Evolutionary conservation across 2,329 filamentous ascomycete genomes (phyloP).

Genomic region (Pseudopithomyces chartarum): DNA sequence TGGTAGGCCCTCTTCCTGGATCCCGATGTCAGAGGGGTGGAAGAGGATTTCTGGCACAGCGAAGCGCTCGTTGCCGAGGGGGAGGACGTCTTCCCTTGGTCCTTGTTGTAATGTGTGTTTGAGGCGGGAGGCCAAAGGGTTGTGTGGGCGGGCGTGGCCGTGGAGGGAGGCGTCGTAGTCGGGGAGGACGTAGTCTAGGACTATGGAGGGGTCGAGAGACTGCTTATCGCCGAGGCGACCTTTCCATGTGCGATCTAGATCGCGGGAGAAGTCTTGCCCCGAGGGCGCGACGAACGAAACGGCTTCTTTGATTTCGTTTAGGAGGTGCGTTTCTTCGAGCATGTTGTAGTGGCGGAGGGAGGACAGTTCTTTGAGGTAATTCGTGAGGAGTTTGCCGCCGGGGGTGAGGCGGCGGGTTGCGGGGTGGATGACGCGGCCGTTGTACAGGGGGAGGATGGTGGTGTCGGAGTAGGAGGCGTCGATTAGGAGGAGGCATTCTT

Average conservation of each 20-base stretch:
- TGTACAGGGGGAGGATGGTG: conserved; percentile 83
- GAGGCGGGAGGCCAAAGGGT: conserved; percentile 65
- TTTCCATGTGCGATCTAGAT: conserved; percentile 86
- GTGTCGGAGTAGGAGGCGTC: conserved; percentile 95
- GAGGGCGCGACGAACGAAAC: conserved; percentile 82
- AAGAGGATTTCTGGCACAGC: conserved; percentile 89
- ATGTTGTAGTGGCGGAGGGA: conserved; percentile 94
- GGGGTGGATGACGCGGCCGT: conserved; percentile 77
- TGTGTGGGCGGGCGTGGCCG: conserved; percentile 78
- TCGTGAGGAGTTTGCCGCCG: conserved; percentile 91
- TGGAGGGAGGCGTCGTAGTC: conserved; percentile 70
- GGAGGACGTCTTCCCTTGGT: conserved; percentile 76
- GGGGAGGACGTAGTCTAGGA: conserved; percentile 90
- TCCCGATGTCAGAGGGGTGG: conserved; percentile 80
- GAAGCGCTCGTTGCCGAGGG: conserved; percentile 91
- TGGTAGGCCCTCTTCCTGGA: conserved; percentile 80
- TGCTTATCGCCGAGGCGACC: conserved; percentile 60
- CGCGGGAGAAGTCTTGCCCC: conserved; percentile 62
- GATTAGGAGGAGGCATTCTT: conserved; percentile 83
- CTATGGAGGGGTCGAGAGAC: conserved; percentile 61
- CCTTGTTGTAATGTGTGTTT: conserved; percentile 56
- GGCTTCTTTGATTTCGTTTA: conserved; percentile 94
- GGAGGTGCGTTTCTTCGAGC: conserved; percentile 89
- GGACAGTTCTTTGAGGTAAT: conserved; percentile 86
- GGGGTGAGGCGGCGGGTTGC: conserved; percentile 86